Evolutionary conservation across 108 stramenopile species (phyloP).

Genomic region (Nitzschia sp.): DNA sequence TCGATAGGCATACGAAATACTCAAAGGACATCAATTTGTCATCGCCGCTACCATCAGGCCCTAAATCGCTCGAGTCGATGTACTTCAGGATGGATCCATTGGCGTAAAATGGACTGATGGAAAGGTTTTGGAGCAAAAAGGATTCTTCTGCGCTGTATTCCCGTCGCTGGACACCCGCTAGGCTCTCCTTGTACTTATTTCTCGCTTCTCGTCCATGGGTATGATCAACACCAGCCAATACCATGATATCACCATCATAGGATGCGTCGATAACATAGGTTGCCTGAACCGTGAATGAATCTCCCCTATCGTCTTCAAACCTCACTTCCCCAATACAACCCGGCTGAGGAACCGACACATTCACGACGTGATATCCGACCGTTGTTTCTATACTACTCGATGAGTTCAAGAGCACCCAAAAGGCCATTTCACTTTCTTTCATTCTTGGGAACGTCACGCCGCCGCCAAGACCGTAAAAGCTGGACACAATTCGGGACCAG

Average conservation of each 20-base stretch:
- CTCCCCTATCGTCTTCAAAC: neutral
- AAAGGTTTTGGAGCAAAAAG: neutral
- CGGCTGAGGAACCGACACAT: neutral
- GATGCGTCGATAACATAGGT: slow-evolving; percentile 8
- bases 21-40: slow-evolving; percentile 8
- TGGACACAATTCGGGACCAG: neutral
- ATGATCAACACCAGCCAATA: neutral
- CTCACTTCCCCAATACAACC: slow-evolving; percentile 2
- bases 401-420: slow-evolving; percentile 9
- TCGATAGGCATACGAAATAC: slow-evolving; percentile 13
- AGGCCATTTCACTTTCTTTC: slow-evolving; percentile 9
- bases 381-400: slow-evolving; percentile 1
- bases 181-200: slow-evolving; percentile 8
- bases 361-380: slow-evolving; percentile 1
- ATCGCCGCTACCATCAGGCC: neutral
- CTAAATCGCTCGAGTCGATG: neutral
- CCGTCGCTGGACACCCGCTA: slow-evolving; percentile 1
- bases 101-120: slow-evolving; percentile 4
- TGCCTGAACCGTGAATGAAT: neutral
- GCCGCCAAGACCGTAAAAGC: neutral
- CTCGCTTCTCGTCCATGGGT: slow-evolving; percentile 11
- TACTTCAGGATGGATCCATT: slow-evolving; percentile 10
- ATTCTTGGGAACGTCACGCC: slow-evolving; percentile 7
- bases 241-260: slow-evolving; percentile 19
- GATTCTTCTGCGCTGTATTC: slow-evolving; percentile 5